Percentiles rank a stretch among this genome's conserved stretches.
Evolutionary conservation across 306 rosid genomes (phyloP).

Genomic region (Trifolium dubium): DNA sequence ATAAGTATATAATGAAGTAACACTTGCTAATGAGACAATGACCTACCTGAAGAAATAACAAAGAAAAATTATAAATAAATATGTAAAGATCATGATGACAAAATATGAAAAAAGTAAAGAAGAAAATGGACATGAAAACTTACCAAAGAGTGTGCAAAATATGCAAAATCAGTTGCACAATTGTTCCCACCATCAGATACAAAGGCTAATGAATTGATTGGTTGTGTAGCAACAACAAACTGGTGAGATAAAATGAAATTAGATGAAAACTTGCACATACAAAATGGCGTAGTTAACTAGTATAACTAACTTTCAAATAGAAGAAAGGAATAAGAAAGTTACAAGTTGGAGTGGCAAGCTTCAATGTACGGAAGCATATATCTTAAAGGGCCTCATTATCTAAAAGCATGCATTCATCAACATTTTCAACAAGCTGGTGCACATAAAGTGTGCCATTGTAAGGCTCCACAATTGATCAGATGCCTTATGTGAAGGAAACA

Average conservation of each 20-base stretch:
- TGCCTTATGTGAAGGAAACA: constrained; percentile 86
- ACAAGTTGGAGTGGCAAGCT: constrained; percentile 82
- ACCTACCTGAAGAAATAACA: constrained; percentile 67
- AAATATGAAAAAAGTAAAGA: background rate
- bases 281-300: too few species aligned
- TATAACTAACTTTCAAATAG: background rate
- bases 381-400: constrained; percentile 88
- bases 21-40: constrained; percentile 71
- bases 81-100: background rate
- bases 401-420: constrained; percentile 86
- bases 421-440: constrained; percentile 89
- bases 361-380: constrained; percentile 82
- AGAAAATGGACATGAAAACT: constrained; percentile 30
- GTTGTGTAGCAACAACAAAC: constrained; percentile 97
- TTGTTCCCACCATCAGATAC: constrained; percentile 92
- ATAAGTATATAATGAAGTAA: constrained; percentile 47
- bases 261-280: background rate
- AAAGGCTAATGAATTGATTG: constrained; percentile 82
- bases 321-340: constrained; percentile 37
- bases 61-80: background rate
- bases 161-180: constrained; percentile 95
- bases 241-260: constrained; percentile 38
- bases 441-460: constrained; percentile 85
- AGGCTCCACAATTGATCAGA: constrained; percentile 87
- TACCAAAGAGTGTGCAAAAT: constrained; percentile 85